Conservation (phyloP, 2,329 filamentous ascomycete species). For the Exophiala lecanii-corni region DNA sequence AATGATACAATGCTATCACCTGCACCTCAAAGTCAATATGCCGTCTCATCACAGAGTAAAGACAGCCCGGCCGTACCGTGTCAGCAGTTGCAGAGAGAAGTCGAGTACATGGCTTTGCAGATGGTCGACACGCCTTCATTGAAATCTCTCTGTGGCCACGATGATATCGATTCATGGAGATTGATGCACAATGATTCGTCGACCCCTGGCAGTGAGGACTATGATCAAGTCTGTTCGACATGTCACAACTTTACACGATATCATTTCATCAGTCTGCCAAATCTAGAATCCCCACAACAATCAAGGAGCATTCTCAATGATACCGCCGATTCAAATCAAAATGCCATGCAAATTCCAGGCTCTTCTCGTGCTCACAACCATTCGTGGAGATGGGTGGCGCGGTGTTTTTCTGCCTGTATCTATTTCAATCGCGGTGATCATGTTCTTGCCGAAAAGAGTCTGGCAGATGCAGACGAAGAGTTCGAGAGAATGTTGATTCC, state of each 20-base stretch:
- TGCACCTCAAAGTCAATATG: slow-evolving; percentile 2
- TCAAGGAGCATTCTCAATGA: slow-evolving; percentile 20
- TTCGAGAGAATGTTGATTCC: slow-evolving; percentile 21
- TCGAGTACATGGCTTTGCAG: slow-evolving; percentile 24
- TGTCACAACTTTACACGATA: slow-evolving; percentile 20
- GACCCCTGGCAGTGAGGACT: slow-evolving; percentile 16
- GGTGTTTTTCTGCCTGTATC: slow-evolving; percentile 27
- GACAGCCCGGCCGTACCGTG: slow-evolving; percentile 8
- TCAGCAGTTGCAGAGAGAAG: slow-evolving; percentile 18
- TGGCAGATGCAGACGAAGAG: slow-evolving; percentile 23
- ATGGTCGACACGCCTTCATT: slow-evolving; percentile 19
- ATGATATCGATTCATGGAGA: slow-evolving; percentile 24
- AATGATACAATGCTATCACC: background rate
- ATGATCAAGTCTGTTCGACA: slow-evolving; percentile 21
- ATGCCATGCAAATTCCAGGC: slow-evolving; percentile 19
- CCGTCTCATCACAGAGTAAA: slow-evolving; percentile 3
- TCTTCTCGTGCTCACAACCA: slow-evolving; percentile 24
- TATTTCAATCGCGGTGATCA: slow-evolving; percentile 22
- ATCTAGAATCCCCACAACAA: slow-evolving; percentile 11
- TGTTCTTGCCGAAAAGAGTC: slow-evolving; percentile 15
- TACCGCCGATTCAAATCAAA: slow-evolving; percentile 4
- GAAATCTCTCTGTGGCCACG: slow-evolving; percentile 20
- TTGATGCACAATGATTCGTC: slow-evolving; percentile 18
- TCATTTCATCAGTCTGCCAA: slow-evolving; percentile 24
- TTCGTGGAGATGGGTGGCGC: slow-evolving; percentile 26